Conservation (phyloP, 202 grass and related monocot genomes). For the Carex arenaria region DNA sequence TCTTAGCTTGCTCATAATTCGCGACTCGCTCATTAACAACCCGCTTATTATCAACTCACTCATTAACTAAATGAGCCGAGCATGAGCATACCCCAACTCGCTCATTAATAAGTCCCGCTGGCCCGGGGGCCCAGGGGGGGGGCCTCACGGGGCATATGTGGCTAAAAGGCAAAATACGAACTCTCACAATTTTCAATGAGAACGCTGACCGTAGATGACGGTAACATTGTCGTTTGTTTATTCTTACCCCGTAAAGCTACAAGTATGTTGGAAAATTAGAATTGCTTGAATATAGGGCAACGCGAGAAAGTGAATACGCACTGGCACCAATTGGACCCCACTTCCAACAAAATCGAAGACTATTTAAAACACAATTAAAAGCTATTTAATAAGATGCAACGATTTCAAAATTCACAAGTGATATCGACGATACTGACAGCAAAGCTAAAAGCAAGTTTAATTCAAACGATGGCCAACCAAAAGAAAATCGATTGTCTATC, state of each 20-base stretch:
- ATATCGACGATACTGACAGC: neutral
- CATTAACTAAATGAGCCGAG: no score
- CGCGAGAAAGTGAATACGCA: neutral
- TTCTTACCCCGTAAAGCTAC: neutral
- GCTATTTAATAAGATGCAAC: neutral
- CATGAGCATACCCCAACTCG: no score
- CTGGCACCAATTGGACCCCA: neutral
- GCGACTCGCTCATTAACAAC: no score
- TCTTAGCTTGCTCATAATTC: no score
- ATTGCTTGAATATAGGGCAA: neutral
- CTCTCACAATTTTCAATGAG: neutral
- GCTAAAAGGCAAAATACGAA: neutral
- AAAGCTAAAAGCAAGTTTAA: neutral
- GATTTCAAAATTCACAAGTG: neutral
- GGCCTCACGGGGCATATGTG: neutral
- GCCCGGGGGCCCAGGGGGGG: no score
- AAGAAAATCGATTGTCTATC: neutral
- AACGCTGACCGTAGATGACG: neutral
- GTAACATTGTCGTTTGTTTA: neutral
- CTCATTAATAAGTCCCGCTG: no score
- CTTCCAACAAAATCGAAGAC: neutral
- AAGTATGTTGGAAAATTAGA: neutral
- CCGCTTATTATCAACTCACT: no score
- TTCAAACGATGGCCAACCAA: neutral
- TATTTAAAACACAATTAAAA: neutral